Percentiles rank a stretch among this genome's conserved stretches.
Evolutionary conservation across 1,284 basidiomycete genomes (phyloP).

Genomic region (Trichosporon ovoides): DNA sequence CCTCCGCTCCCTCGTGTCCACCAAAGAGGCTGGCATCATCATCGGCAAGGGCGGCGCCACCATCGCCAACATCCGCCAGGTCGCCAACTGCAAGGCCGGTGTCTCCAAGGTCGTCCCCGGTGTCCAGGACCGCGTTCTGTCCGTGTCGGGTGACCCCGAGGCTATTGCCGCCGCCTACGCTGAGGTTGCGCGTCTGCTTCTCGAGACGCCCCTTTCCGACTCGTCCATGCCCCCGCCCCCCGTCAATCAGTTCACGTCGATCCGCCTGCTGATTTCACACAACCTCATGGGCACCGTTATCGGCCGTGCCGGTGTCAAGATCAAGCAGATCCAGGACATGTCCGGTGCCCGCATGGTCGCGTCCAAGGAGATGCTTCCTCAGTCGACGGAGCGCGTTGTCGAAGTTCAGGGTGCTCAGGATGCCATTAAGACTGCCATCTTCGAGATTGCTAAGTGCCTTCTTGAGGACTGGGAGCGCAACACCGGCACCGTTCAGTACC

Average conservation of each 20-base stretch:
- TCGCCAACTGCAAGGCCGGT: constrained; percentile 94
- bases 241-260: constrained; percentile 74
- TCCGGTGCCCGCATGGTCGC: constrained; percentile 97
- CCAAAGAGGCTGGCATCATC: constrained; percentile 94
- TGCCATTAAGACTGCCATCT: constrained; percentile 81
- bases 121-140: constrained; percentile 94
- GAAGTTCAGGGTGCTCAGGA: constrained; percentile 92
- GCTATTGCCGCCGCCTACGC: constrained; percentile 91
- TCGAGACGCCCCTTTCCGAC: constrained; percentile 60
- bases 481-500: constrained; percentile 87
- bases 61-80: constrained; percentile 89
- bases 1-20: constrained; percentile 86
- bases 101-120: constrained; percentile 97
- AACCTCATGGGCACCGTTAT: constrained; percentile 99
- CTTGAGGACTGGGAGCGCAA: constrained; percentile 96
- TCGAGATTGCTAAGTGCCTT: constrained; percentile 91
- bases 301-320: constrained; percentile 93
- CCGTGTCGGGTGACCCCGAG: constrained; percentile 84
- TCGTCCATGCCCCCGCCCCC: constrained; percentile 62
- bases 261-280: constrained; percentile 94
- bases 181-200: constrained; percentile 88
- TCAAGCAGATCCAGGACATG: constrained; percentile 97
- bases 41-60: constrained; percentile 93
- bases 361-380: constrained; percentile 97
- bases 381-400: constrained; percentile 95